phyloP scores from a whole-genome alignment of 1,139 yeast species.

The Blastobotrys serpentis region DNA sequence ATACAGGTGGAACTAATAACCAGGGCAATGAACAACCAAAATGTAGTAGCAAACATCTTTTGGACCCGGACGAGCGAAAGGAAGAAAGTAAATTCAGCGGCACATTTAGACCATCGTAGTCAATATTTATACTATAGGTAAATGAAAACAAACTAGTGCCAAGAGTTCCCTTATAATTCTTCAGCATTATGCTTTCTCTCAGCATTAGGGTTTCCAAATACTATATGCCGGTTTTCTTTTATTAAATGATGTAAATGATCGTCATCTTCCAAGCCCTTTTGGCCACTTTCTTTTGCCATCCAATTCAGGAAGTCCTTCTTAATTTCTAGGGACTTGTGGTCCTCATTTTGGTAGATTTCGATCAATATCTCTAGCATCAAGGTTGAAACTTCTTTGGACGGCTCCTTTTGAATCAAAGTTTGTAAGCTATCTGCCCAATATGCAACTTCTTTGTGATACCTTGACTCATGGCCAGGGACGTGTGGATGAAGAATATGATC shows the following conservation, averaged over 20 bases:
- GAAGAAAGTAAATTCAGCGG: neutral
- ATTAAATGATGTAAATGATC: constrained; percentile 37
- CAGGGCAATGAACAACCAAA: no score
- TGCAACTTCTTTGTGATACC: constrained; percentile 36
- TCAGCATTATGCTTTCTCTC: constrained; percentile 50
- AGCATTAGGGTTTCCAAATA: constrained; percentile 81
- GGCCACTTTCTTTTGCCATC: constrained; percentile 44
- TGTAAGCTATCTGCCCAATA: constrained; percentile 5
- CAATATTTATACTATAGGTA: neutral
- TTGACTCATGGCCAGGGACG: neutral
- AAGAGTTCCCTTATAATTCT: constrained; percentile 44
- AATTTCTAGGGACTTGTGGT: constrained; percentile 25
- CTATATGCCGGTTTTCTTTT: constrained; percentile 57
- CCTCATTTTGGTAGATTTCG: constrained; percentile 27
- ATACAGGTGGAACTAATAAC: constrained; percentile 22
- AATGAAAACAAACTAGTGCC: neutral
- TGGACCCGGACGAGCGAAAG: no score
- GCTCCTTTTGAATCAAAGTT: neutral
- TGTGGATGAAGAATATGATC: constrained; percentile 17
- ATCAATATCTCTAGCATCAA: constrained; percentile 30
- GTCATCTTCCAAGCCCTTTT: constrained; percentile 4
- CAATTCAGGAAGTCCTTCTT: constrained; percentile 50
- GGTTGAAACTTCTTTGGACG: constrained; percentile 1
- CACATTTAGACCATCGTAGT: neutral
- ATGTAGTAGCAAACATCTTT: no score